Base-by-base conservation (phyloP, 208 protist species). In the Crithidia brevicula region DNA sequence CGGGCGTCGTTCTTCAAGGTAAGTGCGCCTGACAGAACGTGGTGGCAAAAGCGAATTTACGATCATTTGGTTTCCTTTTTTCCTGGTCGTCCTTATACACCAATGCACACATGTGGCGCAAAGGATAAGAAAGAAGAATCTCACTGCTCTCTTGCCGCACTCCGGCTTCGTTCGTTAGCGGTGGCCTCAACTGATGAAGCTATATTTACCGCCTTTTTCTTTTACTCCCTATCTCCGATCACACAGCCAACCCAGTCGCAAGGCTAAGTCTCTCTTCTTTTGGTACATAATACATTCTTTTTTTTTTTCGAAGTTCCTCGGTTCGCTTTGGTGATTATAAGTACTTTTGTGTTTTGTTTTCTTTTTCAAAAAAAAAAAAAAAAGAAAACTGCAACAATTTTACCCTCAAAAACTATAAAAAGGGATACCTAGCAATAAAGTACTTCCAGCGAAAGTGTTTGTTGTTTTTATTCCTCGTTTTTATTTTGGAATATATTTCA, bases 261-360 rank as follows among this genome's bases (percentile, higher is more conserved):
- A 51, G 28, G 28, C 3, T 28, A 36, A 16, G 58, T 27, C 52
- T 40, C 36, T 62, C 42, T 40, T 16, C 43, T 52, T 64, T 53
- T 42, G 28, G 3, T 15, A 3, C 10, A 20, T 3, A 20, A 36
- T 54, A 47, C 15, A 54, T 22, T 59, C 52, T 16, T 33, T 66
- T 40, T 67, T 77, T 31, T 57, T 50, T 66, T 50, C 64, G 10
- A 38, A 64, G 58, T 53, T 3, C 58, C 50, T 31, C 58, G 27
- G 30, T 43, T 52, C 3, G 30, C 30, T 53, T 64, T 30, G 58
- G 30, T 64, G 40, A 42, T 36, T n/a, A n/a, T n/a, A n/a, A n/a
- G n/a, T n/a, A n/a, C n/a, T n/a, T n/a, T n/a, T n/a, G 23, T 20
- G 40, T 28, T 8, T 72, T 72, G 45, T 63, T 77, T 20, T 58